Evolutionary conservation across 1,284 basidiomycete species (phyloP).

Genomic region (Cystobasidiaceae sp.): DNA sequence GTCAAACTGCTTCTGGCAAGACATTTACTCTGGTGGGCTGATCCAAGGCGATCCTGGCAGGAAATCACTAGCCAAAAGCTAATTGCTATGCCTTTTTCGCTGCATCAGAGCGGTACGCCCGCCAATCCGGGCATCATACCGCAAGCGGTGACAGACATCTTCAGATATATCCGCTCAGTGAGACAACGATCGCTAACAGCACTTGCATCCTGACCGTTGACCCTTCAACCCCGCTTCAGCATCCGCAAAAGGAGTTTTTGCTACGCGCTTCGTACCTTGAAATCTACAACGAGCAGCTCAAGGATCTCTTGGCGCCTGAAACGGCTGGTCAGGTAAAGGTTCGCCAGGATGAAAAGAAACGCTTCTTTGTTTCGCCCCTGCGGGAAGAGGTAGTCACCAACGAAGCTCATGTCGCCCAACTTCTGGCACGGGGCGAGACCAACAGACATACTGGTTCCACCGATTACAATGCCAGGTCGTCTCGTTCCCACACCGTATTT

Average conservation of each 20-base stretch:
- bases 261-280: slow-evolving; percentile 91
- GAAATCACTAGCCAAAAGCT: no score
- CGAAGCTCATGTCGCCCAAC: slow-evolving; percentile 74
- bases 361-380: slow-evolving; percentile 59
- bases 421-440: slow-evolving; percentile 77
- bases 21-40: slow-evolving; percentile 74
- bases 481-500: slow-evolving; percentile 87
- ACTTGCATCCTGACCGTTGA: neutral
- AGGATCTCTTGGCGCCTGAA: slow-evolving; percentile 72
- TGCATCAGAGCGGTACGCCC: slow-evolving; percentile 64
- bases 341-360: slow-evolving; percentile 43
- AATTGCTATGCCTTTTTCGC: no score
- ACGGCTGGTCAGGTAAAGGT: slow-evolving; percentile 37
- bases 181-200: neutral
- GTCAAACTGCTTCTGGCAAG: slow-evolving; percentile 81
- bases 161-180: slow-evolving; percentile 49
- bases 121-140: slow-evolving; percentile 91
- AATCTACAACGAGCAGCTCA: slow-evolving; percentile 92
- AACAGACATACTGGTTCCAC: slow-evolving; percentile 81
- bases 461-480: slow-evolving; percentile 94
- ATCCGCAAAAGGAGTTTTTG: slow-evolving; percentile 77
- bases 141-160: slow-evolving; percentile 62
- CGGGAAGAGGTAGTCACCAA: slow-evolving; percentile 88
- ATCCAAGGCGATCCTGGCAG: no score
- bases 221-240: slow-evolving; percentile 14